These are phyloP conservation scores for Saturnispora serradocipensis DNA, from an alignment of 805 yeast genomes.

Conservation along the genomic window DNA sequence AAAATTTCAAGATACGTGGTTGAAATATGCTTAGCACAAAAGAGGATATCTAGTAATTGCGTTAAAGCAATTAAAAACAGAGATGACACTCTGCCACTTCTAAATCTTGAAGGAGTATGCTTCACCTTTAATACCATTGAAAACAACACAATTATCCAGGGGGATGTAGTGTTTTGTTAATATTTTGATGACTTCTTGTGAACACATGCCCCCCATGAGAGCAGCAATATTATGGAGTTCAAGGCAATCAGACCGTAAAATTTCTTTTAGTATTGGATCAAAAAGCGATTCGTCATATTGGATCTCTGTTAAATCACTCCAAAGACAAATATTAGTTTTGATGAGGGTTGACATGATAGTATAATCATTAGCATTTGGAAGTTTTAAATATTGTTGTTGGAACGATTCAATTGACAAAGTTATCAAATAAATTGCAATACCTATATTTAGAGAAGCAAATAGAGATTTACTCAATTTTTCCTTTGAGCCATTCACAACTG, in stretches of 20 bases:
- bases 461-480: neutral
- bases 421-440: constrained; percentile 31
- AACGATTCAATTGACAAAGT: constrained; percentile 29
- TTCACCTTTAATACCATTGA: constrained; percentile 58
- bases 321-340: constrained; percentile 20
- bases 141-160: constrained; percentile 56
- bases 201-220: constrained; percentile 73
- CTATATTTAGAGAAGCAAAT: neutral
- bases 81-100: neutral
- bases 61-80: too few species aligned
- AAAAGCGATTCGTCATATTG: constrained; percentile 12
- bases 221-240: constrained; percentile 55
- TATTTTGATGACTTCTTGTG: constrained; percentile 74
- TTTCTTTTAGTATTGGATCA: constrained; percentile 32
- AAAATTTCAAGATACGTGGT: neutral
- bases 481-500: constrained; percentile 24
- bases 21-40: neutral
- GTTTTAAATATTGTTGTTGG: constrained; percentile 18
- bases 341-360: constrained; percentile 18
- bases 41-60: neutral
- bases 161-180: constrained; percentile 78
- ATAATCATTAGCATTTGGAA: constrained; percentile 16
- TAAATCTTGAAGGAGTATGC: constrained; percentile 18
- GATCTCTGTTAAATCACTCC: neutral
- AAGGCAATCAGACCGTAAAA: constrained; percentile 32